phyloP scores from a whole-genome alignment of 305 asterid species.

The Striga hermonthica region DNA sequence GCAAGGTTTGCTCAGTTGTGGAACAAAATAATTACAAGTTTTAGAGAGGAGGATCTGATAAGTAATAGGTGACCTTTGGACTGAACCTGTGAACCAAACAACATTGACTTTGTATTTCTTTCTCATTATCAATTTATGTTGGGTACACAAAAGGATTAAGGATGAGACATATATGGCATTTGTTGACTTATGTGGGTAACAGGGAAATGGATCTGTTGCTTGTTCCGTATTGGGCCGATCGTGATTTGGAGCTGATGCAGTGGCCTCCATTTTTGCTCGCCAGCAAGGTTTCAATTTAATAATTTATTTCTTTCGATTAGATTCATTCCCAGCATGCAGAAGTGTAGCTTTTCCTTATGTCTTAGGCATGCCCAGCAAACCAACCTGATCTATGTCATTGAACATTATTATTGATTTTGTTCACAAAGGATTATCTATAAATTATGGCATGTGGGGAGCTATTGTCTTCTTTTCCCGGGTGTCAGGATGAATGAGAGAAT shows the following conservation, averaged over 20 bases:
- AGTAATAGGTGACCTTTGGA: slow-evolving; percentile 62
- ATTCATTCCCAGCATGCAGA: slow-evolving; percentile 21
- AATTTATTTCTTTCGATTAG: slow-evolving; percentile 21
- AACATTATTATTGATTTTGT: not conserved
- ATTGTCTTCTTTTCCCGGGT: slow-evolving; percentile 9
- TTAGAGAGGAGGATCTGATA: slow-evolving; percentile 98
- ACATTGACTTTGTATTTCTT: slow-evolving; percentile 23
- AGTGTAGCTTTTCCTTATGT: slow-evolving; percentile 23
- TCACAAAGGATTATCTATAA: slow-evolving; percentile 13
- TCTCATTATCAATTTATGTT: slow-evolving; percentile 8
- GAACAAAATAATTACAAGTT: slow-evolving; percentile 94
- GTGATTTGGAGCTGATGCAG: slow-evolving; percentile 83
- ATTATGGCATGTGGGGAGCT: slow-evolving; percentile 21
- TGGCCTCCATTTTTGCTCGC: slow-evolving; percentile 99
- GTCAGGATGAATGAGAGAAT: slow-evolving; percentile 15
- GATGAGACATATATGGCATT: slow-evolving; percentile 12
- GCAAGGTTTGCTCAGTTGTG: slow-evolving; percentile 99
- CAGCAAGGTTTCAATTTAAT: slow-evolving; percentile 71
- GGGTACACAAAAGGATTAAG: not conserved
- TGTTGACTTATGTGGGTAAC: slow-evolving; percentile 33
- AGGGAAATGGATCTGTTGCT: slow-evolving; percentile 99
- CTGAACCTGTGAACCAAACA: slow-evolving; percentile 20
- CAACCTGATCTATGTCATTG: slow-evolving; percentile 10
- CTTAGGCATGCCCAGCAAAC: slow-evolving; percentile 22
- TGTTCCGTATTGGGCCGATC: slow-evolving; percentile 99